These are phyloP conservation scores for Curvularia sp. DNA, from an alignment of 2,329 filamentous ascomycete species.

Conservation along the genomic window DNA sequence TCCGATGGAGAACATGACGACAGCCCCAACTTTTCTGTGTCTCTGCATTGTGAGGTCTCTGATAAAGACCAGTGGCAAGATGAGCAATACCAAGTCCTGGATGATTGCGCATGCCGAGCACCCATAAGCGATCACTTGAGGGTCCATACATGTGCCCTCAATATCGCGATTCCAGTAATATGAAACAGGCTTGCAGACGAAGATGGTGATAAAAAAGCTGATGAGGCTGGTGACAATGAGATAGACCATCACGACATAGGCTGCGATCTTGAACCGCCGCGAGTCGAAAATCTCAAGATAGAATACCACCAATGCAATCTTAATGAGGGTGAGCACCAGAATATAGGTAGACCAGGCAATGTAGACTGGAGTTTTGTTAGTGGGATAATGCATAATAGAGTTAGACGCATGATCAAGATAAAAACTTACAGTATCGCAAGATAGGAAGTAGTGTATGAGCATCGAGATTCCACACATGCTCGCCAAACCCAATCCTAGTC, in stretches of 20 bases:
- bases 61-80: conserved; percentile 31
- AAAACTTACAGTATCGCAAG: conserved; percentile 24
- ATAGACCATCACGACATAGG: conserved; percentile 21
- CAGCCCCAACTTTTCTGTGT: conserved; percentile 28
- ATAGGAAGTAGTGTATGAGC: conserved; percentile 23
- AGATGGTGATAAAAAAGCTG: conserved; percentile 30
- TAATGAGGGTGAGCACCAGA: conserved; percentile 28
- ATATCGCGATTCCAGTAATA: conserved; percentile 36
- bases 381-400: neutral
- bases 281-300: conserved; percentile 38
- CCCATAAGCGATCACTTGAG: conserved; percentile 30
- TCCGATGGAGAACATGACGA: conserved; percentile 36
- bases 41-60: conserved; percentile 27
- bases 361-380: conserved; percentile 23
- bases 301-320: conserved; percentile 31
- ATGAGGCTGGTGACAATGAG: conserved; percentile 22
- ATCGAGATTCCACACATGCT: conserved; percentile 36
- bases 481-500: conserved; percentile 32
- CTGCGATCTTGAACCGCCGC: conserved; percentile 23
- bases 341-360: conserved; percentile 29
- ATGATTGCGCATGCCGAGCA: conserved; percentile 29
- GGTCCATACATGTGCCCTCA: conserved; percentile 32
- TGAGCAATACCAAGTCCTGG: conserved; percentile 34
- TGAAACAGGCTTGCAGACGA: conserved; percentile 30
- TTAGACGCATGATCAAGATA: neutral